These are phyloP conservation scores for Gypsophila paniculata DNA, from an alignment of 179 eudicot genomes.

Conservation along the genomic window DNA sequence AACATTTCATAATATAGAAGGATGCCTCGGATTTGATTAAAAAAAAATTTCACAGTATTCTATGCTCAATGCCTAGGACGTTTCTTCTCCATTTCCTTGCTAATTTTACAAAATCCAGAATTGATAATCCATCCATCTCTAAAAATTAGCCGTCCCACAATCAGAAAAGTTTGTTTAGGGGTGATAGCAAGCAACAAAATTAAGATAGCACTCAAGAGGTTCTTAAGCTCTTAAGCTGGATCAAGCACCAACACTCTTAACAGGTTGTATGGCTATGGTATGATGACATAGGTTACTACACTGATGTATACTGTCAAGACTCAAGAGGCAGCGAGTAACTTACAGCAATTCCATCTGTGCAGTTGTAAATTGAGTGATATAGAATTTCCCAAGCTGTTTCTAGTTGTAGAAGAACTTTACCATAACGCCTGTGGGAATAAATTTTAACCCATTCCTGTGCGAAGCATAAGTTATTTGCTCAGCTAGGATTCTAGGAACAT, in stretches of 20 bases:
- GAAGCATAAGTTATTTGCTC: slow-evolving; percentile 16
- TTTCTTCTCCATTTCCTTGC: not conserved
- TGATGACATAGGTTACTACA: not conserved
- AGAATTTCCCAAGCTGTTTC: slow-evolving; percentile 94
- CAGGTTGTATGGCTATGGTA: not conserved
- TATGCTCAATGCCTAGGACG: not conserved
- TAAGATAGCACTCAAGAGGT: not conserved
- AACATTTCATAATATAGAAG: slow-evolving; percentile 1
- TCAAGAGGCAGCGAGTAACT: slow-evolving; percentile 26
- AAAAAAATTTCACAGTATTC: not conserved
- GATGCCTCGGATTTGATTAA: not conserved
- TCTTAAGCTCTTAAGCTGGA: not conserved
- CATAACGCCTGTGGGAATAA: slow-evolving; percentile 82
- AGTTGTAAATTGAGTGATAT: slow-evolving; percentile 72
- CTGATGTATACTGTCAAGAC: slow-evolving; percentile 3
- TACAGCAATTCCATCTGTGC: slow-evolving; percentile 96
- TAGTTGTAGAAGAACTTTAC: slow-evolving; percentile 54
- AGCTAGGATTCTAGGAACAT: slow-evolving; percentile 7
- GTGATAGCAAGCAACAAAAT: not conserved
- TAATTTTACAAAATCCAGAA: not conserved
- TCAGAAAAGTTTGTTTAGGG: not conserved
- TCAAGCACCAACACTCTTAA: slow-evolving; percentile 1
- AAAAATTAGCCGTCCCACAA: not conserved
- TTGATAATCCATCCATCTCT: not conserved
- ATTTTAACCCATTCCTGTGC: slow-evolving; percentile 81